Percentiles rank a stretch among this genome's conserved stretches.
These are phyloP conservation scores for Arthrobotrys sphaeroides DNA, from an alignment of 2,329 filamentous ascomycete species.

Conservation along the genomic window DNA sequence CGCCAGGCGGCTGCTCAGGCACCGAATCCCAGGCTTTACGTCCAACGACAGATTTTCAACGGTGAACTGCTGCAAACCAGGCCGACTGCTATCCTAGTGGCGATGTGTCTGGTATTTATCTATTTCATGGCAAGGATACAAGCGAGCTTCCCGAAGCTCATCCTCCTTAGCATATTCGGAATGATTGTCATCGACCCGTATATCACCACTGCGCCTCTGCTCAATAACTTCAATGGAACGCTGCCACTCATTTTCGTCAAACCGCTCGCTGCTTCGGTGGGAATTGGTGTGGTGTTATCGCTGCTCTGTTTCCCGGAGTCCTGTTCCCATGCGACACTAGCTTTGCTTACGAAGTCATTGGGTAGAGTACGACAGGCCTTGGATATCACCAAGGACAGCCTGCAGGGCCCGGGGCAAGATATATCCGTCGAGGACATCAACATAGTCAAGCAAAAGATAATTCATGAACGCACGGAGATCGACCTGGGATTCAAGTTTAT, in stretches of 20 bases:
- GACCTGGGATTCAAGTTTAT: slow-evolving; percentile 40
- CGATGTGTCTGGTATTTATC: slow-evolving; percentile 63
- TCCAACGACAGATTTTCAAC: slow-evolving; percentile 62
- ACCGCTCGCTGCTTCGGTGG: slow-evolving; percentile 64
- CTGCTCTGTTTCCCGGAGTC: slow-evolving; percentile 66
- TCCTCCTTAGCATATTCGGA: slow-evolving; percentile 64
- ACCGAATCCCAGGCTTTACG: slow-evolving; percentile 58
- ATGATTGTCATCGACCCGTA: slow-evolving; percentile 65
- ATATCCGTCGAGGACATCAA: slow-evolving; percentile 42
- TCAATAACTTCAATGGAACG: slow-evolving; percentile 62
- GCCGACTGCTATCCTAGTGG: slow-evolving; percentile 61
- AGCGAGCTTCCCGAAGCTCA: slow-evolving; percentile 64
- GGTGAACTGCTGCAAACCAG: slow-evolving; percentile 65
- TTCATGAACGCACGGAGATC: slow-evolving; percentile 24
- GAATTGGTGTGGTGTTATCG: slow-evolving; percentile 63
- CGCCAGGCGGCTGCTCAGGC: slow-evolving; percentile 60
- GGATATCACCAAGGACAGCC: slow-evolving; percentile 26
- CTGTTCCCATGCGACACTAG: slow-evolving; percentile 63
- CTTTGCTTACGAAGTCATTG: slow-evolving; percentile 57
- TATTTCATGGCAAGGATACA: slow-evolving; percentile 64
- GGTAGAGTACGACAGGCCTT: slow-evolving; percentile 38
- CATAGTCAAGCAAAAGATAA: slow-evolving; percentile 35
- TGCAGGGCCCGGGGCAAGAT: slow-evolving; percentile 18
- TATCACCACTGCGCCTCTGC: slow-evolving; percentile 62
- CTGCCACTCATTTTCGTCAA: slow-evolving; percentile 63